phyloP scores from a whole-genome alignment of 1,139 yeast species.

The Candida pseudoviswanathii region DNA sequence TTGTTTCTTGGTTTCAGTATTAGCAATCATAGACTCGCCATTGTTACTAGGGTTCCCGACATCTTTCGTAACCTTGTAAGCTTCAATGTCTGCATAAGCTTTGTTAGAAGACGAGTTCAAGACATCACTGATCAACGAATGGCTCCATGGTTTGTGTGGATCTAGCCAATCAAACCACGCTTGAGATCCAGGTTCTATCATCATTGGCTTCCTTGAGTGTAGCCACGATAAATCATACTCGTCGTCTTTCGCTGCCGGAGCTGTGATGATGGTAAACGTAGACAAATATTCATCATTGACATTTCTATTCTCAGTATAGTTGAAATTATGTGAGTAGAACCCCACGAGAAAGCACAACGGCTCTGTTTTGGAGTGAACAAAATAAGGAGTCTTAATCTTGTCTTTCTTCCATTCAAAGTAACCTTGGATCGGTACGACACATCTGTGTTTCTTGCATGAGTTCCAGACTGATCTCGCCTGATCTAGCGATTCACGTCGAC shows the following conservation, averaged over 20 bases:
- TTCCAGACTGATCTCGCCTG: slow-evolving; percentile 54
- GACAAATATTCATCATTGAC: slow-evolving; percentile 34
- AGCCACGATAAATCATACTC: slow-evolving; percentile 61
- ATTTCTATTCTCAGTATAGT: slow-evolving; percentile 29
- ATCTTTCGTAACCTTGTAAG: slow-evolving; percentile 57
- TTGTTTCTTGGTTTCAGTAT: slow-evolving; percentile 22
- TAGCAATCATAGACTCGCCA: slow-evolving; percentile 44
- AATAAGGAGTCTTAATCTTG: slow-evolving; percentile 61
- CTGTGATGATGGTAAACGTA: slow-evolving; percentile 74
- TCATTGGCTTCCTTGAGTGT: slow-evolving; percentile 77
- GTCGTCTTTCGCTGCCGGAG: slow-evolving; percentile 55
- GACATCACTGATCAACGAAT: slow-evolving; percentile 34
- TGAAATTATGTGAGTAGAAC: slow-evolving; percentile 52
- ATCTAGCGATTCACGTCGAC: slow-evolving; percentile 58
- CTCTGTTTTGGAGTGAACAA: slow-evolving; percentile 53
- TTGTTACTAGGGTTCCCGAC: slow-evolving; percentile 67
- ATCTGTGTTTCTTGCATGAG: slow-evolving; percentile 45
- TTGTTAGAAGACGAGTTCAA: slow-evolving; percentile 39
- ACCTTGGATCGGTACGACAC: slow-evolving; percentile 80
- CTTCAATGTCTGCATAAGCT: slow-evolving; percentile 46
- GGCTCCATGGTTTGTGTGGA: slow-evolving; percentile 44
- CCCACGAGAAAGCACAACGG: slow-evolving; percentile 73
- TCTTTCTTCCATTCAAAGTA: slow-evolving; percentile 77
- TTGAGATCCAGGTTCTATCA: slow-evolving; percentile 56
- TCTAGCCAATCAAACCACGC: slow-evolving; percentile 68